Evolutionary conservation across 345 rosid genomes (phyloP).

Genomic region (Sonneratia alba): DNA sequence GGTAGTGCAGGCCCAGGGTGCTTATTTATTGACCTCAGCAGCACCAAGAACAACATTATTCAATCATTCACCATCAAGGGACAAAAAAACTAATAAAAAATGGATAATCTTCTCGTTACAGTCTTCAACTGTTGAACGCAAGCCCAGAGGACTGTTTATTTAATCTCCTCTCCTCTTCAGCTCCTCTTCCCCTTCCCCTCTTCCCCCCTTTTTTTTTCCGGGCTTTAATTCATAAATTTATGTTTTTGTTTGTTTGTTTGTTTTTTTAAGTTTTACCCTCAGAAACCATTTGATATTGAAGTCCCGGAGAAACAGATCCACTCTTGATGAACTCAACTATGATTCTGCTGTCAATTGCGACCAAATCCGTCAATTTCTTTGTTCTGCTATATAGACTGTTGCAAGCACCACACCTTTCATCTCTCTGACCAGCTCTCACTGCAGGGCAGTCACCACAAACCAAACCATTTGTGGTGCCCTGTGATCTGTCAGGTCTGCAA

Average conservation of each 20-base stretch:
- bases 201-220: background rate
- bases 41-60: slow-evolving; percentile 21
- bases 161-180: slow-evolving; percentile 21
- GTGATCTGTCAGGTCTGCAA: background rate
- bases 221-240: background rate
- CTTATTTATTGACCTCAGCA: slow-evolving; percentile 30
- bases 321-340: slow-evolving; percentile 50
- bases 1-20: slow-evolving; percentile 3
- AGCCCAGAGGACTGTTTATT: background rate
- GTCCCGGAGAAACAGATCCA: slow-evolving; percentile 65
- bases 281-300: slow-evolving; percentile 84
- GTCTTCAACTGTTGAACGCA: slow-evolving; percentile 10
- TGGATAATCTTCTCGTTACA: background rate
- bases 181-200: slow-evolving; percentile 11
- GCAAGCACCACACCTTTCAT: background rate
- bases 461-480: background rate
- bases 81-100: background rate
- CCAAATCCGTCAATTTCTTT: slow-evolving; percentile 34
- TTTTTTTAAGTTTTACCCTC: slow-evolving; percentile 31
- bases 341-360: slow-evolving; percentile 37
- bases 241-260: slow-evolving; percentile 3
- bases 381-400: background rate
- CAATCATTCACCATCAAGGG: slow-evolving; percentile 29
- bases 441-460: background rate
- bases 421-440: background rate